Evolutionary conservation across 495 filamentous ascomycete species (phyloP), one percentile per base, ranked within the genome.

Genomic region (Xylaria cubensis): DNA sequence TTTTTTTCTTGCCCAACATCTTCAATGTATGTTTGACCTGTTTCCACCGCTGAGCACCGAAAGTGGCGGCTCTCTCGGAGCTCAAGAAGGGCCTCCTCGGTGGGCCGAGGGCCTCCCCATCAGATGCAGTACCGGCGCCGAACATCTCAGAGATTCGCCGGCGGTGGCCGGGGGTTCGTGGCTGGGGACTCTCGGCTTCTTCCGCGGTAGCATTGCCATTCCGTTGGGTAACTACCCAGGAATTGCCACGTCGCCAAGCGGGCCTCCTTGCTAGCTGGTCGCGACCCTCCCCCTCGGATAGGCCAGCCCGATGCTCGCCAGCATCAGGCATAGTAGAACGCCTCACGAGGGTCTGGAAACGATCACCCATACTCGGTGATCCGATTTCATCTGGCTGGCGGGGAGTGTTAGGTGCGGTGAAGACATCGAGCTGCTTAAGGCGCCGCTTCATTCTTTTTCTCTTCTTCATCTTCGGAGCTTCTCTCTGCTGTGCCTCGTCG

Each of bases 231-330:
- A 72, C 72, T 74, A 80, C 90, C 90, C 76, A 88, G 81, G 74
- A 89, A 74, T 26, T 88, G 83, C 76, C 92, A 84, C 73, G 84
- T 77, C 76, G 85, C 85, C 71, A 88, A 80, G 63, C 89, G 19
- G 88, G 81, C 64, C 85, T 88, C 67, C 84, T 85, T 62, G 83
- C 86, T 7, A 97, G 81, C 48, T 91, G 86, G 69, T 95, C 90
- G 24, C 94, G 90, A 39, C 94, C 94, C 78, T 97, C 95, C 70
- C 95, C 95, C 77, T 98, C 95, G 19, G 95, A 98, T 8, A 95
- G 83, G 24, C 91, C 93, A 63, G 90, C 88, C 46, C 91, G 88
- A 34, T 88, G 88, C 56, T 95, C 88, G 3, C 87, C 84, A 63
- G 90, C 82, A 73, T 95, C 93, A 2, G 86, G 87, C 76, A 90